Percentiles rank a stretch among this genome's conserved stretches.
These are phyloP conservation scores for Microsporum canis DNA, from an alignment of 2,329 filamentous ascomycete genomes.

Conservation along the genomic window DNA sequence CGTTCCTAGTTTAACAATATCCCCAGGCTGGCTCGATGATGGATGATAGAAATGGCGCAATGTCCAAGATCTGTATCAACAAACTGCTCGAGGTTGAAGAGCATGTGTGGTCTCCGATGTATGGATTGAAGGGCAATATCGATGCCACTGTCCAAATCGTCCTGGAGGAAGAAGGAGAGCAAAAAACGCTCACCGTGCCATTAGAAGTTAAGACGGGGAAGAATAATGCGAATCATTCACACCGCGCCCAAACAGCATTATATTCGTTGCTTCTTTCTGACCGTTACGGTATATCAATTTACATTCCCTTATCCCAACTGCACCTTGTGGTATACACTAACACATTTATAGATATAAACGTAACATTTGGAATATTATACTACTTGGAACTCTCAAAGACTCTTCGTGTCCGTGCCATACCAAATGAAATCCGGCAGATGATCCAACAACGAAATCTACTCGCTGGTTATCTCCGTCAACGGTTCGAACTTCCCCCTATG, in stretches of 20 bases:
- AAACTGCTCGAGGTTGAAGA: conserved; percentile 96
- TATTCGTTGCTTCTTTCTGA: conserved; percentile 90
- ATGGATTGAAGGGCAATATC: conserved; percentile 93
- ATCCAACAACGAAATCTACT: conserved; percentile 89
- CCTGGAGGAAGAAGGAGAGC: conserved; percentile 58
- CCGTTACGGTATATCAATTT: conserved; percentile 56
- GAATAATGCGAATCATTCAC: conserved; percentile 61
- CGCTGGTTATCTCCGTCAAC: conserved; percentile 71
- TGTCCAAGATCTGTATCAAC: conserved; percentile 70
- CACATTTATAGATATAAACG: conserved; percentile 56
- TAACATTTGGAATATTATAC: conserved; percentile 82
- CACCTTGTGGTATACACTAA: not conserved
- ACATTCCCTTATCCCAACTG: not conserved
- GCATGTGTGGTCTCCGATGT: conserved; percentile 96
- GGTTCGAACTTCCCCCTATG: conserved; percentile 75
- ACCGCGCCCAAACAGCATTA: conserved; percentile 85
- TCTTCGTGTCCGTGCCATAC: conserved; percentile 70
- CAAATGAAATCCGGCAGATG: conserved; percentile 88
- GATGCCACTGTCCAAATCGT: conserved; percentile 89
- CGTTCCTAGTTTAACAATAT: not conserved
- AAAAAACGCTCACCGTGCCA: conserved; percentile 67
- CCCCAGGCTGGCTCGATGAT: conserved; percentile 57
- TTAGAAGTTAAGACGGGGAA: conserved; percentile 94
- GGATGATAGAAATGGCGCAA: conserved; percentile 65
- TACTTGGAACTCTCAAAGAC: conserved; percentile 88